Conservation (phyloP, 176 grass and related monocot species). For the Avena insularis region DNA sequence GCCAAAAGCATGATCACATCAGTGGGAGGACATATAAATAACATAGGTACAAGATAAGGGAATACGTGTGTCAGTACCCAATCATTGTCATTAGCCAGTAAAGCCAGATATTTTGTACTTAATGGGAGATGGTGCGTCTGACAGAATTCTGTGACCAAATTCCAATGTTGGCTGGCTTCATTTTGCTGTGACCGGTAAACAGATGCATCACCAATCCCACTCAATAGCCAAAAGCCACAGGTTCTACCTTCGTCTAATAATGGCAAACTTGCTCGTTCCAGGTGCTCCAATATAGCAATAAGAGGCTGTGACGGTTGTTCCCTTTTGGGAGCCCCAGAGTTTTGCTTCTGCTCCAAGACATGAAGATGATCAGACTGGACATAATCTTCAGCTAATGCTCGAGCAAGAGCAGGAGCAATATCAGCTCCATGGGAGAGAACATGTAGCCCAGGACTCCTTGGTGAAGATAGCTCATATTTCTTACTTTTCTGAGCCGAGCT, state of each 20-base stretch:
- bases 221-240: constrained; percentile 90
- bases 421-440: constrained; percentile 59
- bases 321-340: constrained; percentile 43
- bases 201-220: constrained; percentile 75
- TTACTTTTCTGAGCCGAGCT: constrained; percentile 61
- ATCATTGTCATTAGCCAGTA: constrained; percentile 94
- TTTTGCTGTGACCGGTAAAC: constrained; percentile 74
- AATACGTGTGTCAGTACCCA: constrained; percentile 64
- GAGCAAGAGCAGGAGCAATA: constrained; percentile 70
- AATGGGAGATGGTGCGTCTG: constrained; percentile 75
- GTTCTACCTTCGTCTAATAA: constrained; percentile 71
- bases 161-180: constrained; percentile 81
- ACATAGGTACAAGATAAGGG: constrained; percentile 33
- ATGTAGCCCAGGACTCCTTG: constrained; percentile 47
- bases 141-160: constrained; percentile 88
- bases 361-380: constrained; percentile 81
- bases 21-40: constrained; percentile 29
- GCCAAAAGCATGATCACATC: constrained; percentile 48
- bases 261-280: constrained; percentile 89
- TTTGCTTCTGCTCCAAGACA: constrained; percentile 67
- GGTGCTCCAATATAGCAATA: constrained; percentile 73
- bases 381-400: constrained; percentile 92
- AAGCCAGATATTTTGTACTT: constrained; percentile 90
- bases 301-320: constrained; percentile 63
- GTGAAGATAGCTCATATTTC: constrained; percentile 54